Conservation (phyloP, 2,329 filamentous ascomycete genomes). For the Claviceps monticola region DNA sequence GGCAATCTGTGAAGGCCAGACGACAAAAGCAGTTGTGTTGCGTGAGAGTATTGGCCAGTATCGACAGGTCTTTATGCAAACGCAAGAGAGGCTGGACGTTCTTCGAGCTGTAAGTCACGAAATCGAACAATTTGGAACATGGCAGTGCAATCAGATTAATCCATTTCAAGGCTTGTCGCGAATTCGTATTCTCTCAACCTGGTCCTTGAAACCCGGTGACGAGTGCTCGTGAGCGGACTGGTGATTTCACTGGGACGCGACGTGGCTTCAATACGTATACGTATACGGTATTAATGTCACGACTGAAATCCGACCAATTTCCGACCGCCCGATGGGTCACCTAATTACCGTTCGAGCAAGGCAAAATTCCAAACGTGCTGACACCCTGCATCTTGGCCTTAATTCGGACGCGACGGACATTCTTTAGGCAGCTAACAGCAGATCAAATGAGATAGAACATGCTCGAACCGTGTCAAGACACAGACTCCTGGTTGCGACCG, state of each 20-base stretch:
- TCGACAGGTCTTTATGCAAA: conserved; percentile 70
- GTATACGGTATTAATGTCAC: too few relatives aligned
- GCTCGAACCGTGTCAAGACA: neutral
- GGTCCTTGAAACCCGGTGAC: neutral
- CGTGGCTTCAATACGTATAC: neutral
- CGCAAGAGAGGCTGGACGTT: conserved; percentile 58
- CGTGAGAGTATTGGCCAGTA: conserved; percentile 79
- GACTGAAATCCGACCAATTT: neutral
- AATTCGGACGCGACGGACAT: neutral
- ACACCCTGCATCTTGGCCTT: neutral
- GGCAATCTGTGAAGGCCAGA: conserved; percentile 80
- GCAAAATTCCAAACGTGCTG: neutral
- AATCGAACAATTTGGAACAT: neutral
- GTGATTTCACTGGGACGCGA: neutral
- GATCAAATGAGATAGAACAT: neutral
- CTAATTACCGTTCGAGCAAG: neutral
- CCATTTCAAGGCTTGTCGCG: conserved; percentile 21
- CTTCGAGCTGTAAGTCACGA: conserved; percentile 42
- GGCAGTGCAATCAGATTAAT: neutral
- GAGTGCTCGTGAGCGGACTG: too few relatives aligned
- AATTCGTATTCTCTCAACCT: conserved; percentile 20
- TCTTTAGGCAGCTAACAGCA: neutral
- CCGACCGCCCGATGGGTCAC: neutral
- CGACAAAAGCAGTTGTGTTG: conserved; percentile 60
- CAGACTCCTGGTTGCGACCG: neutral